phyloP scores from a whole-genome alignment of 2,329 filamentous ascomycete genomes.

The Fusarium lyarnte region DNA sequence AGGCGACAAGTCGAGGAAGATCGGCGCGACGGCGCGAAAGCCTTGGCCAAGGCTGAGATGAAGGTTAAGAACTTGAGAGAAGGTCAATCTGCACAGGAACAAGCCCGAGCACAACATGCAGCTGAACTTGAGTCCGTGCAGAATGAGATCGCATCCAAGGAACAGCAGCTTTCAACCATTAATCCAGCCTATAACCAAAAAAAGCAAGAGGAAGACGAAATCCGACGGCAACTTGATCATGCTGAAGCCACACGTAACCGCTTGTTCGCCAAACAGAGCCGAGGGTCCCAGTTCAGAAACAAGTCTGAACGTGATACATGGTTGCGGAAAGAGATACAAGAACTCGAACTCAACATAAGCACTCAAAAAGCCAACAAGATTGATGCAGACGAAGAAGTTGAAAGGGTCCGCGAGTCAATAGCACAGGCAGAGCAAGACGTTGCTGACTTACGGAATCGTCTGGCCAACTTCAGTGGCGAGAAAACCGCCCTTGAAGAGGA shows the following conservation, averaged over 20 bases:
- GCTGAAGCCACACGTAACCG: slow-evolving; percentile 80
- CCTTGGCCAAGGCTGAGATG: slow-evolving; percentile 85
- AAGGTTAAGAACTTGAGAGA: slow-evolving; percentile 85
- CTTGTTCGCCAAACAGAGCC: slow-evolving; percentile 90
- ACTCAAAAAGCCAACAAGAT: slow-evolving; percentile 85
- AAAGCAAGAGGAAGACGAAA: slow-evolving; percentile 75
- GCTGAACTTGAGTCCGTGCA: slow-evolving; percentile 77
- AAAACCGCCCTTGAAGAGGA: slow-evolving; percentile 78
- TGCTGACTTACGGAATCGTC: slow-evolving; percentile 71
- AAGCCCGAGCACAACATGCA: slow-evolving; percentile 76
- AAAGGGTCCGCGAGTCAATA: slow-evolving; percentile 76
- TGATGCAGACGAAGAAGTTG: slow-evolving; percentile 85
- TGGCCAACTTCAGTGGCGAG: slow-evolving; percentile 82
- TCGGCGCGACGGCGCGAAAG: slow-evolving; percentile 80
- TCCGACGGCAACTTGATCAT: slow-evolving; percentile 77
- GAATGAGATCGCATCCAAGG: slow-evolving; percentile 77
- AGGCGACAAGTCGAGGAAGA: slow-evolving; percentile 90
- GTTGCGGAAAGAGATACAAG: slow-evolving; percentile 81
- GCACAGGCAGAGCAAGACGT: slow-evolving; percentile 77
- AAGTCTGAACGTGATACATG: slow-evolving; percentile 89
- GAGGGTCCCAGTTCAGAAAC: slow-evolving; percentile 85
- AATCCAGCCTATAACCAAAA: slow-evolving; percentile 79
- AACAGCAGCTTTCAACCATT: slow-evolving; percentile 78
- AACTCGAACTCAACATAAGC: slow-evolving; percentile 78
- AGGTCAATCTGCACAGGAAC: slow-evolving; percentile 80